Conservation (phyloP, 1,139 yeast genomes). For the Pichia sp. region DNA sequence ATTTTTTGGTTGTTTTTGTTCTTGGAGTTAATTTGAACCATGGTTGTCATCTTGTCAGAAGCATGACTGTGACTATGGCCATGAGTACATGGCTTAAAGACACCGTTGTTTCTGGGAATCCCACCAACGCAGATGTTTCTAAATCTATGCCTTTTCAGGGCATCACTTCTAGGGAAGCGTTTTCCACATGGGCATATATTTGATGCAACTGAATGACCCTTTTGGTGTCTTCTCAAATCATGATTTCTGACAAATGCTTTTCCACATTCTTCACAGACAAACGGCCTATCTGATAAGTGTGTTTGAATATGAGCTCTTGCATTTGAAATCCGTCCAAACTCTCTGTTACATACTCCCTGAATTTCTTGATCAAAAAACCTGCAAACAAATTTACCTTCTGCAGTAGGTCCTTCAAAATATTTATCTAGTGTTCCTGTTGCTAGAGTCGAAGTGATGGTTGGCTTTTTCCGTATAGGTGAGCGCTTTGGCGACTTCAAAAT, state of each 20-base stretch:
- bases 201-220: slow-evolving; percentile 76
- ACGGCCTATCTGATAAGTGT: slow-evolving; percentile 91
- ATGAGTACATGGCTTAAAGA: slow-evolving; percentile 6
- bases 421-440: slow-evolving; percentile 90
- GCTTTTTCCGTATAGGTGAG: slow-evolving; percentile 39
- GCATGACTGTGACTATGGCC: neutral
- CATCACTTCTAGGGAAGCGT: slow-evolving; percentile 85
- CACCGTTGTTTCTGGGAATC: slow-evolving; percentile 35
- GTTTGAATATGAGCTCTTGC: slow-evolving; percentile 97
- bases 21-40: neutral
- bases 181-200: slow-evolving; percentile 88
- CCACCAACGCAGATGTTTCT: slow-evolving; percentile 80
- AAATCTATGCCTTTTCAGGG: slow-evolving; percentile 73
- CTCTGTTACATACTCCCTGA: slow-evolving; percentile 57
- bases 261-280: slow-evolving; percentile 53
- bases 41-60: neutral
- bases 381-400: slow-evolving; percentile 59
- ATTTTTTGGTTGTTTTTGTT: slow-evolving; percentile 3
- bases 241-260: slow-evolving; percentile 85
- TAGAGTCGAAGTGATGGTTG: slow-evolving; percentile 63
- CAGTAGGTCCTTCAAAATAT: slow-evolving; percentile 78
- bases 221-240: slow-evolving; percentile 85
- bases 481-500: slow-evolving; percentile 29
- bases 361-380: slow-evolving; percentile 48
- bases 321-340: slow-evolving; percentile 84